Base-by-base conservation (phyloP, 441 rosid species). In the Gossypium laxum region DNA sequence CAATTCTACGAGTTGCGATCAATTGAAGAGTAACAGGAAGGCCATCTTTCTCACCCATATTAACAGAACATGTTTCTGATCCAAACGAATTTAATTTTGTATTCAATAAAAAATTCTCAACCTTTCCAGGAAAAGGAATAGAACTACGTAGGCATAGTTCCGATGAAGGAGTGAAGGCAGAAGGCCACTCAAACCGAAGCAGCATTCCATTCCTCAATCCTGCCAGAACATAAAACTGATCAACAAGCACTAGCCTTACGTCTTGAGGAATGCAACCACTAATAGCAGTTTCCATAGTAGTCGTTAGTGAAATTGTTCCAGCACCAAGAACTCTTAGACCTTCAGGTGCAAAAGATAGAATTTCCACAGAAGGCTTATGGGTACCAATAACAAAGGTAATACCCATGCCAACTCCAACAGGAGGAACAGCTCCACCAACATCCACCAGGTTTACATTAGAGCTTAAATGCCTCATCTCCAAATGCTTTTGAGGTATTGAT, bases 201-300 rank as follows among this genome's bases (percentile, higher is more conserved):
- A 95, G 87, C 99, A 95, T 95, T 69, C 99, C 99, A 77, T 95
- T 95, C 84, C 99, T 92, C 82, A 95, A 84, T 67, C 99, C 97
- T 68, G 88, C 82, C 73, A 95, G 93, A 72, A 92, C 87, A 80
- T 92, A 95, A 62, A 82, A 75, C 63, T 85, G 94, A 79, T 95
- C 96, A 76, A 83, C 96, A 17, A 88, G 74, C 48, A 92, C 98
- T 81, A 95, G 92, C 79, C 97, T 95, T 57, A 91, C 98, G 74
- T 95, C 99, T 81, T 95, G 99, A 61, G 99, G 98, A 75, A 92
- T 83, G 76, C 97, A 92, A 61, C 93, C 97, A 74, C 88, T 87
- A 38, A 88, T 75, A 61, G 88, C 83, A 77, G 91, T 86, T 81
- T 91, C 99, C 83, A 80, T 74, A 45, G 89, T 73, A 74, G 82